Base-by-base conservation (phyloP, 2,329 filamentous ascomycete genomes). In the Neophaeococcomyces mojaviensis region DNA sequence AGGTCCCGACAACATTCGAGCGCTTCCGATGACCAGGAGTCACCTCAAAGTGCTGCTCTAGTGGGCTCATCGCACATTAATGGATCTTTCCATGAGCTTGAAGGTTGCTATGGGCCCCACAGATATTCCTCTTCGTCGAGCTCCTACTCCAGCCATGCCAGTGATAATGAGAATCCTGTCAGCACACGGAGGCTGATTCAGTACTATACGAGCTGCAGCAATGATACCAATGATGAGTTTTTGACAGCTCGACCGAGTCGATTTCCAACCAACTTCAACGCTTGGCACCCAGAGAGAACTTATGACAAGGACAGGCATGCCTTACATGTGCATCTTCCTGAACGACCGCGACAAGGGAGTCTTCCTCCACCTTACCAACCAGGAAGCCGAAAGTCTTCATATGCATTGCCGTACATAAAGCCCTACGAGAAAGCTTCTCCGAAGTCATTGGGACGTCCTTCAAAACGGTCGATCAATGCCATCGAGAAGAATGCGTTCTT, bases 401-500 rank as follows among this genome's bases (percentile, higher is more conserved):
- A 24, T 35, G 18, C 8, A 5, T 6, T 3, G 6, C 30, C 40
- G 15, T 12, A 35, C 18, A 22, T 5, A 18, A 31, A 43, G n/a
- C 10, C 18, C 20, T 35, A 24, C n/a, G 9, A 19, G 18, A 43
- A 43, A 26, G 30, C 30, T 7, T 24, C 18, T n/a, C 40, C 12
- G 15, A 20, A 38, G n/a, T 10, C 9, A 19, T 15, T 35, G 9
- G 16, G 30, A 13, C 40, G 39, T 32, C 4, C 24, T 10, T 31
- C 15, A 32, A 30, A 15, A 31, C n/a, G 10, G 12, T 4, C 30
- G 16, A 26, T 5, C 19, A 19, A 43, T 35, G 19, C 28, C 16
- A 16, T 34, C 7, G 40, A 43, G 31, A 43, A 43, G 19, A 24
- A 43, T 31, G 19, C 19, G 19, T 43, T 35, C 40, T 13, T 43